A percentile compares a stretch with the other conserved stretches of the same genome.
These are phyloP conservation scores for Aspergillus panamensis DNA, from an alignment of 495 filamentous ascomycete genomes.

Conservation along the genomic window DNA sequence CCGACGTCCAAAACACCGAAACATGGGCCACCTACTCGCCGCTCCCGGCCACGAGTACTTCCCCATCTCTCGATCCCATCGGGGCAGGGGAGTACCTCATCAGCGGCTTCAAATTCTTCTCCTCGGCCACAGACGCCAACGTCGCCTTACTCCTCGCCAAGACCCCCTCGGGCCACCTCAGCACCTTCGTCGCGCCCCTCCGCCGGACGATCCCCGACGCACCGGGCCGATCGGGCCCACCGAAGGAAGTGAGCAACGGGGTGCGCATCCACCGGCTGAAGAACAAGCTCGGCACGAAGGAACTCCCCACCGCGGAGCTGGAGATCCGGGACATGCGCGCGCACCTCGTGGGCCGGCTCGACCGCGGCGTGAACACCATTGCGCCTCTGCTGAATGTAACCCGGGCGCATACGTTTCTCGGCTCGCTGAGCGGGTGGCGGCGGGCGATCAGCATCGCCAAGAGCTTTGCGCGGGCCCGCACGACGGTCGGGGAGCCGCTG, in stretches of 20 bases:
- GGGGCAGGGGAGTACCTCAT: constrained; percentile 42
- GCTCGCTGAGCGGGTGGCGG: constrained; percentile 54
- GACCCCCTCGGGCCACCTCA: constrained; percentile 52
- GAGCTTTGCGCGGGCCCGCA: constrained; percentile 53
- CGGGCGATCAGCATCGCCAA: constrained; percentile 60
- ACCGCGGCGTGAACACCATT: constrained; percentile 63
- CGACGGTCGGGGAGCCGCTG: constrained; percentile 50
- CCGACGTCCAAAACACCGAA: constrained; percentile 69
- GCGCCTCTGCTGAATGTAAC: constrained; percentile 66
- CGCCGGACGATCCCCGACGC: constrained; percentile 38
- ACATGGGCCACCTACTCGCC: constrained; percentile 53
- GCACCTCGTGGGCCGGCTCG: constrained; percentile 59
- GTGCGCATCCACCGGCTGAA: constrained; percentile 66
- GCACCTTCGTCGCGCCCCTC: constrained; percentile 66
- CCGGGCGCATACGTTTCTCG: constrained; percentile 59
- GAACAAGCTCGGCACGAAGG: constrained; percentile 65
- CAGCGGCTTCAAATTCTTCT: constrained; percentile 76
- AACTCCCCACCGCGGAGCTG: constrained; percentile 68
- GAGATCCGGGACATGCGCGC: constrained; percentile 58
- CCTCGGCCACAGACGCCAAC: constrained; percentile 67
- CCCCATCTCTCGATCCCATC: not conserved
- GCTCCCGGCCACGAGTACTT: constrained; percentile 12
- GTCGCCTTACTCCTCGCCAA: constrained; percentile 70
- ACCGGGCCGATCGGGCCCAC: no score
- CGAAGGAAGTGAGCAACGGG: constrained; percentile 51